Evolutionary conservation across 768 basidiomycete species (phyloP).

Genomic region (Lactifluus volemus): DNA sequence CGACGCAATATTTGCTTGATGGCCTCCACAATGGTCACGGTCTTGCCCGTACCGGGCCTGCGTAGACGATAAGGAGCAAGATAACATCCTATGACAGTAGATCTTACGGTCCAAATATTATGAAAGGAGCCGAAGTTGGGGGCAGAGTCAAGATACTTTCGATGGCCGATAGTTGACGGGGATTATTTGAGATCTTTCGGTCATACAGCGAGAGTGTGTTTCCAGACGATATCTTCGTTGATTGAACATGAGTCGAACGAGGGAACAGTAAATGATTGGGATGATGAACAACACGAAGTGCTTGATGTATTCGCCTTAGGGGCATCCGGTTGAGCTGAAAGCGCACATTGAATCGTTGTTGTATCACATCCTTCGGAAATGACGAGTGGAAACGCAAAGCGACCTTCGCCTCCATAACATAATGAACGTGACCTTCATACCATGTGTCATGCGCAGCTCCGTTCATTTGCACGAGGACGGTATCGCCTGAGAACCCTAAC

Average conservation of each 20-base stretch:
- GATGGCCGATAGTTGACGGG: slow-evolving; percentile 1
- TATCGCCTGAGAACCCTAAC: background rate
- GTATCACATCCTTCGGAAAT: background rate
- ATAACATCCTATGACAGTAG: background rate
- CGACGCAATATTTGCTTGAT: slow-evolving; percentile 44
- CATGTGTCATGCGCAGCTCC: background rate
- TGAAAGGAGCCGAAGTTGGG: slow-evolving; percentile 37
- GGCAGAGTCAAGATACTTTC: background rate
- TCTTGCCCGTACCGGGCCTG: slow-evolving; percentile 62
- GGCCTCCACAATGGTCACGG: slow-evolving; percentile 54
- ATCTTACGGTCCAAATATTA: slow-evolving; percentile 58
- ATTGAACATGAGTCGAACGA: background rate
- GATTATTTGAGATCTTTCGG: background rate
- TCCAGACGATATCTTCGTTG: background rate
- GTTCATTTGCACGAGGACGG: background rate
- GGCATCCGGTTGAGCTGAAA: slow-evolving; percentile 50
- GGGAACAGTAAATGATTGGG: background rate
- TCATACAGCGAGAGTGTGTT: background rate
- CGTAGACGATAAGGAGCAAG: background rate
- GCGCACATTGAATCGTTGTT: slow-evolving; percentile 14
- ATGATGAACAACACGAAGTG: background rate
- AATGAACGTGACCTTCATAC: slow-evolving; percentile 9
- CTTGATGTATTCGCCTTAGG: slow-evolving; percentile 41
- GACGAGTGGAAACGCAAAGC: background rate
- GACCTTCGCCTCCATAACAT: background rate